Base-by-base conservation (phyloP, 257 asterid species). In the Leptodermis oblonga region DNA sequence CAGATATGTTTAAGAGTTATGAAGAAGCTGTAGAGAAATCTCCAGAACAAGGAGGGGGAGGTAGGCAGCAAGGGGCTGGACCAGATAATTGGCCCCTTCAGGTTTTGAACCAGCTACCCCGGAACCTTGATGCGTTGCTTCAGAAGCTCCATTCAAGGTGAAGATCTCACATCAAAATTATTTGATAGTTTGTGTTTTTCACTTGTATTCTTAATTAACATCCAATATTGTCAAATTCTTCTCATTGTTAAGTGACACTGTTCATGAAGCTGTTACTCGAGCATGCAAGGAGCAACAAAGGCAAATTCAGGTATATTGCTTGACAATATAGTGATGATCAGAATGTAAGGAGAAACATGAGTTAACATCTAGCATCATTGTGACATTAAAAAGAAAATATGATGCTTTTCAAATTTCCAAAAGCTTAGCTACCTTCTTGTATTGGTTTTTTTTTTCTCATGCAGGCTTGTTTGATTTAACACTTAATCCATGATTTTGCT, bases 91-190 rank as follows among this genome's bases (percentile, higher is more conserved):
- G 99, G 99, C 99, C 97, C 14, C 86, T 89, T 81, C 97, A 89
- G 74, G 88, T 91, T 79, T 68, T 91, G 81, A 84, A 85, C 71
- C 97, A 94, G 81, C 99, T 86, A 84, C 97, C 99, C 61, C 83
- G 89, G 82, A 80, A 89, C 77, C 88, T 91, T 76, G 73, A 92
- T 61, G 86, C 99, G 52, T 91, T 94, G 74, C 97, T 94, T 69
- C 99, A 89, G 89, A 94, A 94, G 78, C 99, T 94, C 77, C 99
- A 94, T 76, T 94, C 99, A 54, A 87, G 92, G 99, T 94, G 77
- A 80, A 69, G 37, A 76, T 49, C 65, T 53, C 14, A 20, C 58
- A 42, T 76, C 65, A 52, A 68, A 58, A 58, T 61, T 34, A 14
- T 49, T 73, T 10, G 37, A 39, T 6, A 41, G 34, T 61, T 62